Base-by-base conservation (phyloP, 192 early-diverging fungal genomes). In the Podila horticola region DNA sequence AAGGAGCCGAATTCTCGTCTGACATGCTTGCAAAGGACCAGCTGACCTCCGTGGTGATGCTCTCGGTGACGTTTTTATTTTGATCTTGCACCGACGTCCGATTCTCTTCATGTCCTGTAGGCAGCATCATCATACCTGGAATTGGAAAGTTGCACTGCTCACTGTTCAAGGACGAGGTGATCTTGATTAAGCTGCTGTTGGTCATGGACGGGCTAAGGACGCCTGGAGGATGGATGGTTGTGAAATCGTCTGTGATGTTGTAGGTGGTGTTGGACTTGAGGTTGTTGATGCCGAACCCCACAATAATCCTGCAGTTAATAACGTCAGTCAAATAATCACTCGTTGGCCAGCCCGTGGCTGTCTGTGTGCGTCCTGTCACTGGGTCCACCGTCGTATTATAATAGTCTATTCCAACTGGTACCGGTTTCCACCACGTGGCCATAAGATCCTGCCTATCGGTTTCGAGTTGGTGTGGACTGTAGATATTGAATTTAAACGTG, bases 1-100 rank as follows among this genome's bases (percentile, higher is more conserved):
- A 81, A 7, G 77, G 77, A 0, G 28, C 36, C 4, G 52, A 30
- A 55, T 81, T 66, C 3, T 28, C 52, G 33, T 81, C 77, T 0
- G 77, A 69, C 77, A 81, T 73, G 62, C 71, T 81, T 4, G 77
- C 33, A 57, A 73, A 81, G 2, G 66, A 34, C 77, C 77, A 81
- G 6, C 70, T 51, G 28, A 69, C 26, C 5, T 72, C 29, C 13
- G 34, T 59, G 0, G 31, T 57, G 30, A 61, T 62, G 4, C 22
- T 17, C 15, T 29, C 75, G 7, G 2, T 60, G 55, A 4, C 34
- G 28, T 51, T 58, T 31, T 7, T 28, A 13, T n/a, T 58, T 28
- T 20, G 7, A 2, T 34, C 15, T 6, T 17, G 29, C 0, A 66
- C 11, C 9, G 24, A 8, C 10, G 31, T 24, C 7, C 22, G 6